phyloP scores from a whole-genome alignment of 2,329 filamentous ascomycete genomes.

The Aspergillus nomiae region DNA sequence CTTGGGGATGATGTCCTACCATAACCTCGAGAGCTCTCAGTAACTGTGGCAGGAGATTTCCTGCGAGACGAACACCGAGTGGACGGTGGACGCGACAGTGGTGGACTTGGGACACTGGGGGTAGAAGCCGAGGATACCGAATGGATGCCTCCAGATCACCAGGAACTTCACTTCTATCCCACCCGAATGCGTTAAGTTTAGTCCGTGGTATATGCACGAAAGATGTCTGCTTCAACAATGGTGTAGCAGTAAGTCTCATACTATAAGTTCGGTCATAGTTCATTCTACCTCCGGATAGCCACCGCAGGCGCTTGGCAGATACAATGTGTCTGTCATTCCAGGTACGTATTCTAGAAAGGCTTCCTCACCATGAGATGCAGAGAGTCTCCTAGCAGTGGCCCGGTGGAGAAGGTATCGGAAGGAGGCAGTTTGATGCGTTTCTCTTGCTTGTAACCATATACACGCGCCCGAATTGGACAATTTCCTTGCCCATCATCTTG shows the following conservation, averaged over 20 bases:
- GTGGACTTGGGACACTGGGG: conserved; percentile 10
- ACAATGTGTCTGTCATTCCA: no score
- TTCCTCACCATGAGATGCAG: no score
- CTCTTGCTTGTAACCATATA: neutral
- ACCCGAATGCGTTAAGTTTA: neutral
- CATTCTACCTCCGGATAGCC: no score
- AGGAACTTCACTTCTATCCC: conserved; percentile 6
- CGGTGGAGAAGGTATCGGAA: no score
- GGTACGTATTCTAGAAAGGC: no score
- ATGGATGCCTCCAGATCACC: conserved; percentile 11
- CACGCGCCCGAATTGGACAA: neutral
- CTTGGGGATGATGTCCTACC: neutral
- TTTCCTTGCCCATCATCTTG: neutral
- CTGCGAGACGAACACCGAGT: neutral
- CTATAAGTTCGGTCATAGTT: no score
- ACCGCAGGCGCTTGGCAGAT: no score
- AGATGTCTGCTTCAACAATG: no score
- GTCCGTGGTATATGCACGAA: no score
- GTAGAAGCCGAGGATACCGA: conserved; percentile 7
- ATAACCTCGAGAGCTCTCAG: neutral
- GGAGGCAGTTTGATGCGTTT: no score
- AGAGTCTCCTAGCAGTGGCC: no score
- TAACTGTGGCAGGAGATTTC: neutral
- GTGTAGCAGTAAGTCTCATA: no score
- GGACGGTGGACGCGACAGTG: neutral